Evolutionary conservation across 2,329 filamentous ascomycete species (phyloP), one percentile per base, ranked within the genome.

Genomic region (Ascochyta rabiei): DNA sequence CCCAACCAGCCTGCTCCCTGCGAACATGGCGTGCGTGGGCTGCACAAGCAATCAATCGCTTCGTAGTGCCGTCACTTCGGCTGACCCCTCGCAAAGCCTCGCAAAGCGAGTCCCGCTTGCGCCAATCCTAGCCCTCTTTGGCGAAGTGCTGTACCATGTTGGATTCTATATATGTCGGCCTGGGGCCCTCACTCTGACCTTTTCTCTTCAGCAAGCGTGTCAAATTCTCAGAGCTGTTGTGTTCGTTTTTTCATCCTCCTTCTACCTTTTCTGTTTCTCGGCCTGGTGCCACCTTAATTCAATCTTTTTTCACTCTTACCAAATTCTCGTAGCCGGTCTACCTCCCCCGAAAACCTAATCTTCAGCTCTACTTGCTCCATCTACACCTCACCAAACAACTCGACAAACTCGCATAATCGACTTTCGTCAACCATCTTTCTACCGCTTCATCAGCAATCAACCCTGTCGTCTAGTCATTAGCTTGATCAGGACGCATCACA

Each of bases 151-250:
- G 60, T 68, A 59, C 59, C 46, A 67, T 64, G 63, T 57, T 53
- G 48, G 50, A 54, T 54, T 55, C 35, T 72, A 74, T 66, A 74
- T 74, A 74, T 70, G 68, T 65, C 66, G 61, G 53, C 48, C 59
- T 48, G 53, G 41, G 52, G 64, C 66, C 70, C 62, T 64, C 59
- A 57, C 59, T 65, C 67, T 67, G 65, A 44, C 58, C 67, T 73
- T 72, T 68, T 72, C 69, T 78, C 76, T 77, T 75, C 77, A 81
- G 79, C 79, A 80, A 81, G 79, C 76, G 68, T 79, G 77, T 80
- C 73, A 79, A 79, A 58, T 73, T 74, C 67, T 63, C 65, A 78
- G 79, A 80, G 77, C 76, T 80, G 78, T 77, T 77, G 71, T 76
- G 73, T 75, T 75, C 76, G 76, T 75, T 75, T 70, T 67, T 67